Conservation (phyloP, 1,139 yeast species). For the Lodderomyces margitis region DNA sequence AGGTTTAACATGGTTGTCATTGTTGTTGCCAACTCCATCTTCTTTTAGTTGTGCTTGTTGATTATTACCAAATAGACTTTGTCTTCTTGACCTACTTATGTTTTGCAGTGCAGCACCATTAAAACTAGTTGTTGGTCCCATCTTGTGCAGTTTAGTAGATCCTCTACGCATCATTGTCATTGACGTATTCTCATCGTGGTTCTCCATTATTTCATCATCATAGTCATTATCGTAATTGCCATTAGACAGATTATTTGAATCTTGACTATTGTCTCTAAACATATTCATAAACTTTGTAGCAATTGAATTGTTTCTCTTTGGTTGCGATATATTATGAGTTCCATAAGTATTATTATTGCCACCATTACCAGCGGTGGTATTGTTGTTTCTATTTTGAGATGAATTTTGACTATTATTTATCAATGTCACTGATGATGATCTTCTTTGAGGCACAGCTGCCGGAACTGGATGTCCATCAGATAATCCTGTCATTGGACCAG, state of each 20-base stretch:
- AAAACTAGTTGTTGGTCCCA: too few relatives aligned
- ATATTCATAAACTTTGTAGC: constrained; percentile 10
- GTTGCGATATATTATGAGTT: constrained; percentile 2
- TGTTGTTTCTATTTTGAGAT: constrained; percentile 4
- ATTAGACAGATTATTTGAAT: constrained; percentile 1
- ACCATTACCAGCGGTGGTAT: neutral
- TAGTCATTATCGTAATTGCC: neutral
- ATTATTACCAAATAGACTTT: neutral
- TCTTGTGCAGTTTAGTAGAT: constrained; percentile 7
- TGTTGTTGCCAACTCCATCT: constrained; percentile 2
- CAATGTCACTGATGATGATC: constrained; percentile 11
- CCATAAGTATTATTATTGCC: neutral
- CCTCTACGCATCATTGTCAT: constrained; percentile 6
- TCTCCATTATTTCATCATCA: neutral
- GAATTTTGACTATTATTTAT: constrained; percentile 10
- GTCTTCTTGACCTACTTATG: constrained; percentile 4
- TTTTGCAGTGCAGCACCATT: too few relatives aligned
- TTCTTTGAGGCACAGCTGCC: constrained; percentile 2
- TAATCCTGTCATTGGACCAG: neutral
- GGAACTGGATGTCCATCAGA: constrained; percentile 1
- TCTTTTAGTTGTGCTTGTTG: neutral
- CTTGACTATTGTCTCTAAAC: constrained; percentile 3
- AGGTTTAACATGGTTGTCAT: neutral
- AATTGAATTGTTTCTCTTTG: constrained; percentile 8
- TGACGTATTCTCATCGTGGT: neutral